A percentile compares a stretch with the other conserved stretches of the same genome.
These are phyloP conservation scores for Hypomyces perniciosus DNA, from an alignment of 2,329 filamentous ascomycete species.

Conservation along the genomic window DNA sequence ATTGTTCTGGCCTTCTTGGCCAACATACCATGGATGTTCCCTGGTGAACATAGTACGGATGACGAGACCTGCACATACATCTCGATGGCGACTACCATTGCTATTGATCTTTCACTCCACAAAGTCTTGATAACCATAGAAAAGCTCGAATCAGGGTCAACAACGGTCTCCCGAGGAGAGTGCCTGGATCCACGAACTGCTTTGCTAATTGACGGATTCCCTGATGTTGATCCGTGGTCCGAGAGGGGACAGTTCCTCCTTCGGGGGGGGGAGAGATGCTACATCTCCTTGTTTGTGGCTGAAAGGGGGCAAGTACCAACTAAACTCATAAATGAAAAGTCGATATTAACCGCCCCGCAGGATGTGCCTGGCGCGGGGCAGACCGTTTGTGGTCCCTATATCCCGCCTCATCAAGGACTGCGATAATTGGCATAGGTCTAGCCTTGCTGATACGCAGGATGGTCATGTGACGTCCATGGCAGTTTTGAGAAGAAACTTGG, in stretches of 20 bases:
- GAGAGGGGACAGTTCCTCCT: slow-evolving; percentile 56
- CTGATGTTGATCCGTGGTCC: slow-evolving; percentile 54
- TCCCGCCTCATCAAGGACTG: slow-evolving; percentile 61
- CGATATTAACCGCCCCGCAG: slow-evolving; percentile 19
- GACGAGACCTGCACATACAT: slow-evolving; percentile 69
- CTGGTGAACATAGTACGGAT: slow-evolving; percentile 60
- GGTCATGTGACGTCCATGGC: slow-evolving; percentile 67
- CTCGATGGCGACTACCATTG: slow-evolving; percentile 62
- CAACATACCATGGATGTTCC: slow-evolving; percentile 70
- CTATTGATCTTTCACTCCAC: slow-evolving; percentile 63
- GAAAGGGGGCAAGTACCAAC: slow-evolving; percentile 51
- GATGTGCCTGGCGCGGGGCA: slow-evolving; percentile 63
- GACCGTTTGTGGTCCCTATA: slow-evolving; percentile 62
- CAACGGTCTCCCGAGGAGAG: slow-evolving; percentile 54
- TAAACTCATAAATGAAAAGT: background rate
- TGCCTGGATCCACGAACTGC: slow-evolving; percentile 63
- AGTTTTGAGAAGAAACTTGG: slow-evolving; percentile 60
- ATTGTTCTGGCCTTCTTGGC: slow-evolving; percentile 71
- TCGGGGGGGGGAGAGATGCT: slow-evolving; percentile 60
- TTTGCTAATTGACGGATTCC: slow-evolving; percentile 61
- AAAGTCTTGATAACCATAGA: slow-evolving; percentile 57
- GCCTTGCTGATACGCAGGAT: slow-evolving; percentile 59
- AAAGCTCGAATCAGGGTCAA: slow-evolving; percentile 39
- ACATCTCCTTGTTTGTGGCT: slow-evolving; percentile 66
- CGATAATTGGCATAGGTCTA: slow-evolving; percentile 61